A percentile compares a stretch with the other conserved stretches of the same genome.
Conservation (phyloP, 306 rosid species). For the Canavalia ensiformis region DNA sequence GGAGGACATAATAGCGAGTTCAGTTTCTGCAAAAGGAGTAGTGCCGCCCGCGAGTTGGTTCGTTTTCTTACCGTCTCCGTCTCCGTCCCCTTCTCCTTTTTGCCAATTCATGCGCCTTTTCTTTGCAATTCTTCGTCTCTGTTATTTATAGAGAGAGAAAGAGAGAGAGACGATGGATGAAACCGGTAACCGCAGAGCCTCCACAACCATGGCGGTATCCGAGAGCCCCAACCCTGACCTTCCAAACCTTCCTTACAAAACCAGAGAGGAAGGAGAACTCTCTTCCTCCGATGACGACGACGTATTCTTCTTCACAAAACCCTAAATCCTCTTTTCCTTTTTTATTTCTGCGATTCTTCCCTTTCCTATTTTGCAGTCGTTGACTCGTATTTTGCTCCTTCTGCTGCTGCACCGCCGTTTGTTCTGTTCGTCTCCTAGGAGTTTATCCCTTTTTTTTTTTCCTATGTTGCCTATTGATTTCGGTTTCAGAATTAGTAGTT, state of each 20-base stretch:
- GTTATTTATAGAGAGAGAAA: conserved; percentile 12
- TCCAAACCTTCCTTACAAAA: conserved; percentile 44
- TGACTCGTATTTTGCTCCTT: background rate
- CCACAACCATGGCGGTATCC: conserved; percentile 45
- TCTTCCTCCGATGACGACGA: conserved; percentile 66
- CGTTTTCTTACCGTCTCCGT: conserved; percentile 11
- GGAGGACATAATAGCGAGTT: conserved; percentile 21
- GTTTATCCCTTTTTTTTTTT: background rate
- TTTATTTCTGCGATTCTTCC: background rate
- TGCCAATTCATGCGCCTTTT: conserved; percentile 24
- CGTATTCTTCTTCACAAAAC: conserved; percentile 52
- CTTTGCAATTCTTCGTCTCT: background rate
- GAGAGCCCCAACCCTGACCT: conserved; percentile 37
- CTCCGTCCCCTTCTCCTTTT: background rate
- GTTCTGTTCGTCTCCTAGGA: conserved; percentile 23
- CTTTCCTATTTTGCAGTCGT: background rate
- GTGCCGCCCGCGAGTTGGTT: conserved; percentile 33
- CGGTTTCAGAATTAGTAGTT: background rate
- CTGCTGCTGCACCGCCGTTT: background rate
- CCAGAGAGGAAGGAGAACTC: conserved; percentile 92
- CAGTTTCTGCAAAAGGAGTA: background rate
- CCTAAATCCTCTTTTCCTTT: conserved; percentile 31
- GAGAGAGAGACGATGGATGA: conserved; percentile 48
- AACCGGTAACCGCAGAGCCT: conserved; percentile 43
- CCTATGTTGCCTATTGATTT: background rate